Evolutionary conservation across 139 green algal genomes (phyloP).

Genomic region (Volvox africanus): DNA sequence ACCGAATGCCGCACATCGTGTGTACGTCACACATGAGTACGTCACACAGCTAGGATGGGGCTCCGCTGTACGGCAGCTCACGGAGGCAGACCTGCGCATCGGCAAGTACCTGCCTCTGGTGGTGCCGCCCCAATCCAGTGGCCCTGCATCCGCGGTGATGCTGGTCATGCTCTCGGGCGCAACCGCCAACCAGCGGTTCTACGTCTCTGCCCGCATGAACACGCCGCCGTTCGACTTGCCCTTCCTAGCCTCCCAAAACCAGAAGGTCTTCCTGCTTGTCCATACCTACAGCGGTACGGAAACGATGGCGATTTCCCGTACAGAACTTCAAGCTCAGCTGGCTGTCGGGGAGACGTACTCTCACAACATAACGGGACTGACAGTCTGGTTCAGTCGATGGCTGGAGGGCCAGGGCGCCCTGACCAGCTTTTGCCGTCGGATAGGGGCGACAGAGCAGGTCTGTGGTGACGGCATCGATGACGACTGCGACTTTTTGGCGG

Average conservation of each 20-base stretch:
- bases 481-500: conserved; percentile 27
- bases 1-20: no score
- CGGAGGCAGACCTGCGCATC: background rate
- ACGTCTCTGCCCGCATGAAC: background rate
- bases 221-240: conserved; percentile 1
- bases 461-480: conserved; percentile 32
- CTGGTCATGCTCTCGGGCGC: background rate
- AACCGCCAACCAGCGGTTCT: background rate
- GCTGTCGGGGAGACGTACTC: background rate
- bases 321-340: background rate
- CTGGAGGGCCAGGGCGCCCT: background rate
- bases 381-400: background rate
- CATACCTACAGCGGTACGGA: conserved; percentile 10
- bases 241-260: background rate
- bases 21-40: no score
- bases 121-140: background rate
- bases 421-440: background rate
- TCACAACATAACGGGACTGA: background rate
- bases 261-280: background rate
- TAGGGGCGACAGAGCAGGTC: background rate
- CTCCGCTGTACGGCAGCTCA: background rate
- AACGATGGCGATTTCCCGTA: background rate
- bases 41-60: background rate
- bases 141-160: background rate
- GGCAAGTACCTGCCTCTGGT: background rate